Evolutionary conservation across 1,139 yeast genomes (phyloP).

Genomic region (Scheffersomyces quercinus): DNA sequence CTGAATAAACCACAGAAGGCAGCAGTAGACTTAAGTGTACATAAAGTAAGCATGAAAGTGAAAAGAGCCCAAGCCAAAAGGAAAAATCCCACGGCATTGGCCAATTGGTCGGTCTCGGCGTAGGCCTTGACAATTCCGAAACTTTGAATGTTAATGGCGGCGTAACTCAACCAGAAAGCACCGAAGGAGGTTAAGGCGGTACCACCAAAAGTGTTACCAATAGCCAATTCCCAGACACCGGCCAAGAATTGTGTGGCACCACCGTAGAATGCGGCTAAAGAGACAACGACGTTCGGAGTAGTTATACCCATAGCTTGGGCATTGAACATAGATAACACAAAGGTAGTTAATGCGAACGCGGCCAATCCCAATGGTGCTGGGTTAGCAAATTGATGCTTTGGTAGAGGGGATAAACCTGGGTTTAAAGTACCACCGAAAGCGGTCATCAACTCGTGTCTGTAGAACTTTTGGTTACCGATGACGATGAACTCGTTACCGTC

Average conservation of each 20-base stretch:
- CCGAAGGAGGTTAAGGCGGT: constrained; percentile 71
- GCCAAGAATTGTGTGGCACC: constrained; percentile 66
- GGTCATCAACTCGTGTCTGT: constrained; percentile 44
- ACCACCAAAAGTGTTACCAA: constrained; percentile 67
- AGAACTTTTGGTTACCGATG: constrained; percentile 36
- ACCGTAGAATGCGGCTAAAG: constrained; percentile 58
- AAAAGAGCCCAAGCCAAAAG: constrained; percentile 68
- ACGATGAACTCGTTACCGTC: constrained; percentile 23
- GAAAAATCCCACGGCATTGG: constrained; percentile 59
- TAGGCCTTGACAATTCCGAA: constrained; percentile 60
- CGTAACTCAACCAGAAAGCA: constrained; percentile 72
- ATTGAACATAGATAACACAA: constrained; percentile 49
- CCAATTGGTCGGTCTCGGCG: constrained; percentile 41
- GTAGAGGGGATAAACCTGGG: constrained; percentile 39
- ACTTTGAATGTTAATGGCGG: constrained; percentile 54
- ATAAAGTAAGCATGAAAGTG: constrained; percentile 56
- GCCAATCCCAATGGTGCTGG: constrained; percentile 65
- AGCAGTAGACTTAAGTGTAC: constrained; percentile 66
- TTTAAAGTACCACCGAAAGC: constrained; percentile 47
- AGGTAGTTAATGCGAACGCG: constrained; percentile 53
- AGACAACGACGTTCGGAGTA: constrained; percentile 47
- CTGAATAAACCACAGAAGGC: constrained; percentile 58
- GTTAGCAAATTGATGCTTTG: constrained; percentile 45
- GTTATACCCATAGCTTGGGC: constrained; percentile 55
- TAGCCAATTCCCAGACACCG: constrained; percentile 64